Evolutionary conservation across 305 asterid species (phyloP).

Genomic region (Solanum hybrid): DNA sequence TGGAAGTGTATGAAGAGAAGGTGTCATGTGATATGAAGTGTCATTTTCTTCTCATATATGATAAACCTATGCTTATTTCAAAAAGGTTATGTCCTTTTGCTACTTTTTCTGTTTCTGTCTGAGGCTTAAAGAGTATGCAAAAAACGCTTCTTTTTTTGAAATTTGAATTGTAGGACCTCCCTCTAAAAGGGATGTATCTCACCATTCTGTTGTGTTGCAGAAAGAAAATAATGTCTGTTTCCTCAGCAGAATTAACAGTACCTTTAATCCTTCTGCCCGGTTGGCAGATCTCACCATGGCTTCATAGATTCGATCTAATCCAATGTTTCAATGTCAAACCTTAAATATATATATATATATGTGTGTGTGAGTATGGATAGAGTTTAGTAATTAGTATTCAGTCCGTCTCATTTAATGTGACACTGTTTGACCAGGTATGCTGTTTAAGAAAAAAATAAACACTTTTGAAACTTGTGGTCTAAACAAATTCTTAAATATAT

Average conservation of each 20-base stretch:
- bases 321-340: not conserved
- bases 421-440: not conserved
- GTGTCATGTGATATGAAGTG: not conserved
- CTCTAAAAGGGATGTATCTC: not conserved
- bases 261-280: not conserved
- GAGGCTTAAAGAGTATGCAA: not conserved
- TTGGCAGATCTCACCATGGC: not conserved
- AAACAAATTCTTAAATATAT: not conserved
- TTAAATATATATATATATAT: too few relatives aligned
- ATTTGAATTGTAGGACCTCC: slow-evolving; percentile 4
- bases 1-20: not conserved
- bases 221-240: not conserved
- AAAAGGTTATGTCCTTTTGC: not conserved
- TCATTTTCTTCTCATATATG: slow-evolving; percentile 3
- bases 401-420: not conserved
- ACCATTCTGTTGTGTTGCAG: not conserved
- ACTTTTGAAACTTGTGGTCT: not conserved
- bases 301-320: not conserved
- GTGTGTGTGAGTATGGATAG: not conserved
- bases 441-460: not conserved
- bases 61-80: not conserved
- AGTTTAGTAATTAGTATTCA: not conserved
- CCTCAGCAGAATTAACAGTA: not conserved
- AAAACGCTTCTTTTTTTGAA: not conserved
- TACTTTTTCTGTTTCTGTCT: not conserved